Evolutionary conservation across 2,329 filamentous ascomycete species (phyloP).

Genomic region (Phyllosticta paracitricarpa): DNA sequence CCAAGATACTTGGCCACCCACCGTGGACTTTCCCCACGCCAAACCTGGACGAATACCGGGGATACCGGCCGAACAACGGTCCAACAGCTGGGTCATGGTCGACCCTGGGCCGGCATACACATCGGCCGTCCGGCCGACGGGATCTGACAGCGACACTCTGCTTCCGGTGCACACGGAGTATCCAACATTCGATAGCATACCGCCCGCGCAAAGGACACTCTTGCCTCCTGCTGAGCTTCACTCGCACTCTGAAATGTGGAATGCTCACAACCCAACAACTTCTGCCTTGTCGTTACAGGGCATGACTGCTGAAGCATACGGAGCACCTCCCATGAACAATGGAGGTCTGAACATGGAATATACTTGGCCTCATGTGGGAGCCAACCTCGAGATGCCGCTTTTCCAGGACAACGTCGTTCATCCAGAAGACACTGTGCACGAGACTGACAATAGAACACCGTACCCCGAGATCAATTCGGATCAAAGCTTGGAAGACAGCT

Average conservation of each 20-base stretch:
- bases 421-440: constrained; percentile 16
- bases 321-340: constrained; percentile 1
- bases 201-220: not conserved
- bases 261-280: not conserved
- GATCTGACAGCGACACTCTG: constrained; percentile 1
- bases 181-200: not conserved
- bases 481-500: constrained; percentile 8
- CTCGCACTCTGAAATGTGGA: constrained; percentile 3
- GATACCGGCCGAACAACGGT: not conserved
- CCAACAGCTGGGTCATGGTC: constrained; percentile 2
- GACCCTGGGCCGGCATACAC: not conserved
- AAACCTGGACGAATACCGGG: not conserved
- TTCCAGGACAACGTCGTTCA: constrained; percentile 10
- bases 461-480: constrained; percentile 9
- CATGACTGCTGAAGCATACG: constrained; percentile 9
- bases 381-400: constrained; percentile 8
- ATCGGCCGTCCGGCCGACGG: not conserved
- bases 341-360: constrained; percentile 9
- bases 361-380: not conserved
- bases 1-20: not conserved
- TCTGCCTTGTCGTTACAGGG: constrained; percentile 3
- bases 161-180: not conserved
- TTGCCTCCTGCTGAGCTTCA: constrained; percentile 7
- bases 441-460: constrained; percentile 11
- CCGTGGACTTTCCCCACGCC: not conserved